These are phyloP conservation scores for Hymenoscyphus albidus DNA, from an alignment of 2,329 filamentous ascomycete genomes.

Conservation along the genomic window DNA sequence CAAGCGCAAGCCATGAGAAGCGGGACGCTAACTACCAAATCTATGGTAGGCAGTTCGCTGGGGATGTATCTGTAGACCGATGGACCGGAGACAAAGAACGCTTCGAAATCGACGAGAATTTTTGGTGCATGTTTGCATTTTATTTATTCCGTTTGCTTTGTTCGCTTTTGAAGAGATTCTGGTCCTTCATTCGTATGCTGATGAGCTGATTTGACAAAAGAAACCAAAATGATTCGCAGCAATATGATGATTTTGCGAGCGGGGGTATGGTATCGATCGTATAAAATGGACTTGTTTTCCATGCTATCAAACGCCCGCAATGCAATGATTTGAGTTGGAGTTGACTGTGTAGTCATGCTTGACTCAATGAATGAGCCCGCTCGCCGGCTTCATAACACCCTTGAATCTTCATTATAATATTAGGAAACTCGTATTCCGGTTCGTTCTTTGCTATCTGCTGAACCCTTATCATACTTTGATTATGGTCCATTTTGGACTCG, in stretches of 20 bases:
- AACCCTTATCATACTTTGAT: conserved; percentile 6
- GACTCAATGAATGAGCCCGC: conserved; percentile 12
- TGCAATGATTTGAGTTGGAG: conserved; percentile 24
- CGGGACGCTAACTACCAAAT: neutral
- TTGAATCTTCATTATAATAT: conserved; percentile 23
- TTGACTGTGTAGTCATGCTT: conserved; percentile 15
- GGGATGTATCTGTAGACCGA: neutral
- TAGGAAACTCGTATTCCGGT: conserved; percentile 26
- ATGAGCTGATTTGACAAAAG: conserved; percentile 6
- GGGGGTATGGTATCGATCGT: conserved; percentile 22
- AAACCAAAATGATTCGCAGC: conserved; percentile 5
- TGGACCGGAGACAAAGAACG: neutral
- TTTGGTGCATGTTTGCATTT: neutral
- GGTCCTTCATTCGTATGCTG: conserved; percentile 4
- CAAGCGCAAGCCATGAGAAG: neutral
- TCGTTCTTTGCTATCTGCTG: conserved; percentile 1
- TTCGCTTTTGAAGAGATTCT: neutral
- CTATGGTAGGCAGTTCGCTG: neutral
- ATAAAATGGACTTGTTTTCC: conserved; percentile 13
- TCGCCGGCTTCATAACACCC: conserved; percentile 21
- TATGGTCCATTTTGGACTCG: conserved; percentile 5
- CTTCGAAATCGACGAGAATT: neutral
- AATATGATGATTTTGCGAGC: conserved; percentile 39
- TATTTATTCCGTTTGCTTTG: neutral
- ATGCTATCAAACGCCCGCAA: conserved; percentile 24